These are phyloP conservation scores for Ogataea nonfermentans DNA, from an alignment of 805 yeast species.

Conservation along the genomic window DNA sequence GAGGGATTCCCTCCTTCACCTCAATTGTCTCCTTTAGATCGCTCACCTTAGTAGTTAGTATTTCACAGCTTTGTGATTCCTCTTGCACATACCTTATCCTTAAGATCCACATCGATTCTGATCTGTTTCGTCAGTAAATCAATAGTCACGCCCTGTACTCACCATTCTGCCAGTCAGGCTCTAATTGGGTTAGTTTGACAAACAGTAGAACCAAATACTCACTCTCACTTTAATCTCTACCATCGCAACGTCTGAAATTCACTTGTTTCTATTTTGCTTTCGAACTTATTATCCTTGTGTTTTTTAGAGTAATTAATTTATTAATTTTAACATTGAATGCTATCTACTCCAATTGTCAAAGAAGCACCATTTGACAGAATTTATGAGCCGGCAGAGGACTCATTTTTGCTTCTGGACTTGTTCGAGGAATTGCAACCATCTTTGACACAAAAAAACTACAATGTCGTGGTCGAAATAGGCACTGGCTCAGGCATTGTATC, in stretches of 20 bases:
- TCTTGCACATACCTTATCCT: constrained; percentile 50
- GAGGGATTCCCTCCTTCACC: constrained; percentile 96
- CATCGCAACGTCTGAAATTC: constrained; percentile 5
- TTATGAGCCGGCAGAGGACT: constrained; percentile 94
- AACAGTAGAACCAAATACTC: constrained; percentile 11
- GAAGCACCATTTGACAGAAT: constrained; percentile 65
- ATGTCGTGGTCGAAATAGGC: constrained; percentile 80
- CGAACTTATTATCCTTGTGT: neutral
- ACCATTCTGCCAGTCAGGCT: constrained; percentile 80
- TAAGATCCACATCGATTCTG: constrained; percentile 68
- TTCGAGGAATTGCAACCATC: constrained; percentile 60
- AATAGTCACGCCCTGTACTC: constrained; percentile 22
- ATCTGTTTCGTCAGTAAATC: constrained; percentile 37
- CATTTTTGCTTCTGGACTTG: constrained; percentile 78
- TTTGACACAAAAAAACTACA: constrained; percentile 24
- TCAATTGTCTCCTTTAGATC: constrained; percentile 89
- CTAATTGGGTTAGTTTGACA: constrained; percentile 26
- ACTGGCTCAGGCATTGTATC: constrained; percentile 90
- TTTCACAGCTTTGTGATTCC: constrained; percentile 18
- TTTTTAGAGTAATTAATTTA: neutral
- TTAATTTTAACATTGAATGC: constrained; percentile 43
- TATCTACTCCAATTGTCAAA: constrained; percentile 69
- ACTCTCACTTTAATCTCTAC: constrained; percentile 35
- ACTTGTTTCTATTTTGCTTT: neutral
- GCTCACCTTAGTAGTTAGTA: constrained; percentile 36